A percentile compares a stretch with the other conserved stretches of the same genome.
Evolutionary conservation across 176 grass and related monocot species (phyloP).

Genomic region (Oryza punctata): DNA sequence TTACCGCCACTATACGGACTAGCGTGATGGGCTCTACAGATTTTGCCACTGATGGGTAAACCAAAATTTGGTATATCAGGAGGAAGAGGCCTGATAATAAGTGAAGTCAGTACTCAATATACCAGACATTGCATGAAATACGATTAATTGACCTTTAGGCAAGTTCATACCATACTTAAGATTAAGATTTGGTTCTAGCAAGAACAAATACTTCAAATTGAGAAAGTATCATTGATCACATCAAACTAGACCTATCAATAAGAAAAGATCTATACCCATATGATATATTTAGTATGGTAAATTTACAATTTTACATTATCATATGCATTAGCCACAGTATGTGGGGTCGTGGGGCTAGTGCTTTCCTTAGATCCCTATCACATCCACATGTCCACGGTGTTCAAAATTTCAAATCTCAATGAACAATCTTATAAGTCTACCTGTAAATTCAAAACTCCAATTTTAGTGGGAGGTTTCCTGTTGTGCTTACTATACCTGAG

Average conservation of each 20-base stretch:
- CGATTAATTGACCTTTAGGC: not conserved
- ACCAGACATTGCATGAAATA: conserved; percentile 23
- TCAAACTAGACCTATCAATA: conserved; percentile 19
- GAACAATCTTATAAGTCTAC: not conserved
- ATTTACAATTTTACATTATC: not conserved
- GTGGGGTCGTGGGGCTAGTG: not conserved
- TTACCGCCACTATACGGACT: conserved; percentile 64
- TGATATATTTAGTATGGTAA: not conserved
- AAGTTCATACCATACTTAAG: conserved; percentile 11
- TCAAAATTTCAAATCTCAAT: conserved; percentile 9
- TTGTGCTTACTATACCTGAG: conserved; percentile 55
- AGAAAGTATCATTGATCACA: conserved; percentile 3
- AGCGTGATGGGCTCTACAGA: conserved; percentile 58
- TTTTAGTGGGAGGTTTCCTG: not conserved
- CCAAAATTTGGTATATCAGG: conserved; percentile 73
- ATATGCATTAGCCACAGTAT: not conserved
- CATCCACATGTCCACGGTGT: not conserved
- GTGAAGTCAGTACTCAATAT: conserved; percentile 43
- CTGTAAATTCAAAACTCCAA: not conserved
- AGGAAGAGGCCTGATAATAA: conserved; percentile 60
- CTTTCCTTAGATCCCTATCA: not conserved
- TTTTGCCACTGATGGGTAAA: conserved; percentile 76
- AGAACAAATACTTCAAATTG: conserved; percentile 19
- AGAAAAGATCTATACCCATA: not conserved
- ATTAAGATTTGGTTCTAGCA: not conserved